Evolutionary conservation across 306 rosid species (phyloP).

Genomic region (Lablab purpureus): DNA sequence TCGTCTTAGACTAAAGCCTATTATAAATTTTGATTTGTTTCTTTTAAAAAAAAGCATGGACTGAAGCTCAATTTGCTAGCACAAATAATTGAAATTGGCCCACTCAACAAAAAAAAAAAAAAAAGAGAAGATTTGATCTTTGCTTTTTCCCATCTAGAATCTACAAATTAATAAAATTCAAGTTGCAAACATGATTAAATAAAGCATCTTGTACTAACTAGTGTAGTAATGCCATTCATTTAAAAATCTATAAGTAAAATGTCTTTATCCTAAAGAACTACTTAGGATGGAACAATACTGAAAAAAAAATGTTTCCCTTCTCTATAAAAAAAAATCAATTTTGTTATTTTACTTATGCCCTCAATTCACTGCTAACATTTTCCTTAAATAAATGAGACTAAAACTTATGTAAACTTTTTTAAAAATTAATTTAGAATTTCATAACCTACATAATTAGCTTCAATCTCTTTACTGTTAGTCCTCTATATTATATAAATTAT

Average conservation of each 20-base stretch:
- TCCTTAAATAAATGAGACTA: neutral
- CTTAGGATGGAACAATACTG: neutral
- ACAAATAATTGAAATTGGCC: slow-evolving; percentile 15
- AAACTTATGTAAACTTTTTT: neutral
- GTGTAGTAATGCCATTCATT: neutral
- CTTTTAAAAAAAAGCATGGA: neutral
- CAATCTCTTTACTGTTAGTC: neutral
- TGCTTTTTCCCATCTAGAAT: neutral
- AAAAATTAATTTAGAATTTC: neutral
- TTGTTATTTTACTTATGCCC: neutral
- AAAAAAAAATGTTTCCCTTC: neutral
- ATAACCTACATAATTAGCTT: no score
- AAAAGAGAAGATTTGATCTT: neutral
- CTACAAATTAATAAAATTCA: slow-evolving; percentile 2
- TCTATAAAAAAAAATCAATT: neutral
- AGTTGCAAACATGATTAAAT: slow-evolving; percentile 19
- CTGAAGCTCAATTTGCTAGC: slow-evolving; percentile 1
- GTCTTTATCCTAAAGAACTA: neutral
- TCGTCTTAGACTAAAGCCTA: neutral
- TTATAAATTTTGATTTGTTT: neutral
- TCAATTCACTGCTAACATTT: neutral
- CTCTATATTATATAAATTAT: neutral
- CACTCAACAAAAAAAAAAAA: neutral
- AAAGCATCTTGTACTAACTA: slow-evolving; percentile 4
- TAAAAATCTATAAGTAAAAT: neutral